These are phyloP conservation scores for Aspergillus vadensis DNA, from an alignment of 2,329 filamentous ascomycete species.

Conservation along the genomic window DNA sequence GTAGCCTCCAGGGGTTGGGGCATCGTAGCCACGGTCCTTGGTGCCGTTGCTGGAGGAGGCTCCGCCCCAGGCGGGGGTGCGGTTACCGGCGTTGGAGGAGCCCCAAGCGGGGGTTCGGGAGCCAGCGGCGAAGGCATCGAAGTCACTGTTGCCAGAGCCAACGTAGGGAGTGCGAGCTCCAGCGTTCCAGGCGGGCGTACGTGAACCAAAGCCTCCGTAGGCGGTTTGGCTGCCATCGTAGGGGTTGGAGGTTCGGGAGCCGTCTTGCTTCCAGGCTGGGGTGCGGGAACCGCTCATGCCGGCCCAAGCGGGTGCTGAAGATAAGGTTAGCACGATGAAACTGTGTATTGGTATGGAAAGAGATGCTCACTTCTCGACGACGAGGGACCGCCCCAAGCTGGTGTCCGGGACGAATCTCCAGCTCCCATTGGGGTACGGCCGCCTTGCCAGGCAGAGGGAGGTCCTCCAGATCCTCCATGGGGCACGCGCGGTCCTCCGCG, in stretches of 20 bases:
- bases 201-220: constrained; percentile 65
- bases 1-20: constrained; percentile 72
- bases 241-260: constrained; percentile 57
- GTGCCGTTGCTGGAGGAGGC: constrained; percentile 31
- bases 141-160: constrained; percentile 66
- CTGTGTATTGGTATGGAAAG: neutral
- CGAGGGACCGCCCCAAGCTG: constrained; percentile 67
- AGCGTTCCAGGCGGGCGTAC: constrained; percentile 77
- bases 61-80: constrained; percentile 50
- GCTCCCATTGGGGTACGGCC: constrained; percentile 69
- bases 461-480: constrained; percentile 49
- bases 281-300: constrained; percentile 51
- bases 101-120: constrained; percentile 77
- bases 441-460: constrained; percentile 61
- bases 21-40: constrained; percentile 61
- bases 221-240: constrained; percentile 73
- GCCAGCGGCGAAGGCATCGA: constrained; percentile 67
- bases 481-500: constrained; percentile 48
- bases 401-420: constrained; percentile 67
- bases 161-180: constrained; percentile 72
- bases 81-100: constrained; percentile 52
- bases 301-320: constrained; percentile 45
- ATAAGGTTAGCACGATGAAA: constrained; percentile 26
- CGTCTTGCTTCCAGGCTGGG: constrained; percentile 60
- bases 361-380: constrained; percentile 61